These are phyloP conservation scores for Fusarium domesticum DNA, from an alignment of 2,329 filamentous ascomycete genomes.

Conservation along the genomic window DNA sequence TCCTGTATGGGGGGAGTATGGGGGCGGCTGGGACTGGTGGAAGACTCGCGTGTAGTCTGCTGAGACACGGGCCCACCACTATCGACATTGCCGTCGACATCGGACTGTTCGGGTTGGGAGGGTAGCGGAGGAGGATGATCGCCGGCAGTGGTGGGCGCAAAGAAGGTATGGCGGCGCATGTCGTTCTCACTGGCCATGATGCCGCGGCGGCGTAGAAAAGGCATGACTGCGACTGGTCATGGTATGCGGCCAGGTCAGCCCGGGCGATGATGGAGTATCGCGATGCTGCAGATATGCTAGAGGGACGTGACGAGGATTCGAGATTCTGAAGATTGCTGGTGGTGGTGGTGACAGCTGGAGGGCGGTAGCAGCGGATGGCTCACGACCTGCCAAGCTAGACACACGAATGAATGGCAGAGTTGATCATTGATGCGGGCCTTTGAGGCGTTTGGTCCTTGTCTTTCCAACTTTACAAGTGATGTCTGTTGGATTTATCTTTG, in stretches of 20 bases:
- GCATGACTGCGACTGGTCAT: constrained; percentile 49
- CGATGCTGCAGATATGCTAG: not conserved
- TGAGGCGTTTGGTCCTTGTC: not conserved
- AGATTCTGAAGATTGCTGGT: constrained; percentile 1
- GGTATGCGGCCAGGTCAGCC: constrained; percentile 33
- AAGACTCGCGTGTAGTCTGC: constrained; percentile 26
- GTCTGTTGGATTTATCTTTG: not conserved
- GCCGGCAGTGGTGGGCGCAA: constrained; percentile 31
- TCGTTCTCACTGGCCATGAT: constrained; percentile 58
- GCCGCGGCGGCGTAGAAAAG: constrained; percentile 60
- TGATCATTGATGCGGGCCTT: constrained; percentile 23
- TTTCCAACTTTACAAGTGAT: not conserved
- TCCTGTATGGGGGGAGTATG: constrained; percentile 53
- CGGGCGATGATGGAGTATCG: constrained; percentile 7
- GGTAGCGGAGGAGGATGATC: constrained; percentile 27
- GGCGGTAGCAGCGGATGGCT: constrained; percentile 22
- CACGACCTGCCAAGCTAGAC: constrained; percentile 28
- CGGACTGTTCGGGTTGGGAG: constrained; percentile 19
- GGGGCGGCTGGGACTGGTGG: constrained; percentile 31
- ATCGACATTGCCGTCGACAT: constrained; percentile 11
- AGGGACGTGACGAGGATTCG: not conserved
- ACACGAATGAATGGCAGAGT: constrained; percentile 18
- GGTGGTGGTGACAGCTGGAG: not conserved
- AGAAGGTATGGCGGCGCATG: constrained; percentile 52
- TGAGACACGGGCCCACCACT: constrained; percentile 18